Evolutionary conservation across 352 stramenopile species (phyloP).

Genomic region (Phytophthora hybrid): DNA sequence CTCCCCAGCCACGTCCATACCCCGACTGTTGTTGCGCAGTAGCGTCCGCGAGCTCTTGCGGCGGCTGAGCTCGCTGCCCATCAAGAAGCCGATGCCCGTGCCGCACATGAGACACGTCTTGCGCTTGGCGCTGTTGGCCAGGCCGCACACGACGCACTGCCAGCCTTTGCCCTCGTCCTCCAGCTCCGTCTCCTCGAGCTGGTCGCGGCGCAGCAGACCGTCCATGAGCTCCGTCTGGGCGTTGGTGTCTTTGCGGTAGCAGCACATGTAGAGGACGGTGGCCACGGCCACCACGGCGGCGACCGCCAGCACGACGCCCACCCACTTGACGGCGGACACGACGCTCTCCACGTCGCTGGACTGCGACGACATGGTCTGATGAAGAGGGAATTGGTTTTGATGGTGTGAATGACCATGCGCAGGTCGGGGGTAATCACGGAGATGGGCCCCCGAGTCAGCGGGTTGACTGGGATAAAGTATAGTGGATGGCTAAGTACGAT

Average conservation of each 20-base stretch:
- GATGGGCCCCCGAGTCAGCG: neutral
- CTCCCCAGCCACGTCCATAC: slow-evolving; percentile 13
- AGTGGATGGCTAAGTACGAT: slow-evolving; percentile 15
- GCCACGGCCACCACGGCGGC: slow-evolving; percentile 39
- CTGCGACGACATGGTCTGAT: slow-evolving; percentile 27
- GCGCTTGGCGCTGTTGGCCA: slow-evolving; percentile 53
- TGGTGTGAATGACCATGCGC: slow-evolving; percentile 1
- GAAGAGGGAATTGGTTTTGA: slow-evolving; percentile 10
- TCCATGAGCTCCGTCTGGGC: slow-evolving; percentile 50
- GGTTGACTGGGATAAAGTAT: slow-evolving; percentile 11
- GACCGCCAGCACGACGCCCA: slow-evolving; percentile 45
- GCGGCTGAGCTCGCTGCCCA: slow-evolving; percentile 40
- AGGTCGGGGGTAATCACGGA: neutral
- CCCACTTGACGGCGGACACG: slow-evolving; percentile 47
- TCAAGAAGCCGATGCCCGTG: slow-evolving; percentile 53
- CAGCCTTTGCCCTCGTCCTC: slow-evolving; percentile 64
- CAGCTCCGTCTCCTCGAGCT: slow-evolving; percentile 63
- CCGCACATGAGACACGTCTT: slow-evolving; percentile 76
- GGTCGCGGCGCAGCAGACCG: slow-evolving; percentile 65
- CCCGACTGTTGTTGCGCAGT: slow-evolving; percentile 47
- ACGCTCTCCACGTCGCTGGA: slow-evolving; percentile 39
- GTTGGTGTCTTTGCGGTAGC: slow-evolving; percentile 29
- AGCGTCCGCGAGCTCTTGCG: slow-evolving; percentile 69
- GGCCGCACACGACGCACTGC: slow-evolving; percentile 78
- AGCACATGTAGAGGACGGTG: slow-evolving; percentile 65